Evolutionary conservation across 1,284 basidiomycete species (phyloP).

Genomic region (Neotropicomus parvogracilis): DNA sequence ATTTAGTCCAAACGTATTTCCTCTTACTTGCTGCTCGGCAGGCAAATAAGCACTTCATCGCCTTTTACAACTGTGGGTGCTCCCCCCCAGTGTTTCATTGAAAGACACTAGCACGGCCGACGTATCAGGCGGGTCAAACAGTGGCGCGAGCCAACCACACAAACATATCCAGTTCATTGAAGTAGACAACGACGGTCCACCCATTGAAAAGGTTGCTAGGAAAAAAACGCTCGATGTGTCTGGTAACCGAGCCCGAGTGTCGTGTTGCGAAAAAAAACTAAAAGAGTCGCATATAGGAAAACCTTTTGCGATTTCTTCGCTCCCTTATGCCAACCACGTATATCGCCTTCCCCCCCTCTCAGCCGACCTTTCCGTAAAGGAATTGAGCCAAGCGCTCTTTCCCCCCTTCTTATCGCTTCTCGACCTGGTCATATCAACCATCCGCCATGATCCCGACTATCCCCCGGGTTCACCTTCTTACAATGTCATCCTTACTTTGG

Average conservation of each 20-base stretch:
- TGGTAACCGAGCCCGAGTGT: constrained; percentile 9
- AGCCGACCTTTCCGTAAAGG: constrained; percentile 39
- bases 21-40: constrained; percentile 68
- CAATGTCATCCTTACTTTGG: constrained; percentile 78
- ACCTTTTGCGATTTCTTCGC: constrained; percentile 61
- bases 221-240: constrained; percentile 52
- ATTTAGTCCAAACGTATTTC: constrained; percentile 71
- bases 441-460: constrained; percentile 60
- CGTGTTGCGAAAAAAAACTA: constrained; percentile 7
- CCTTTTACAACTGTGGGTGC: constrained; percentile 79
- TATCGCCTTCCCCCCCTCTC: constrained; percentile 59
- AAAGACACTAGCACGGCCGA: not conserved
- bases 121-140: constrained; percentile 63
- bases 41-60: constrained; percentile 57
- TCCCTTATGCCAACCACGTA: constrained; percentile 81
- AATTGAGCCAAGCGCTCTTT: constrained; percentile 57
- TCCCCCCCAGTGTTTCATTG: not conserved
- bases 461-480: constrained; percentile 67
- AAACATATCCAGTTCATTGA: constrained; percentile 83
- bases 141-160: constrained; percentile 84
- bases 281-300: constrained; percentile 46
- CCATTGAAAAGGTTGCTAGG: constrained; percentile 67
- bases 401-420: constrained; percentile 69
- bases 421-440: constrained; percentile 75
- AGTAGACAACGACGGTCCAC: constrained; percentile 58